phyloP scores from a whole-genome alignment of 306 rosid species.

The Glycine latifolia region DNA sequence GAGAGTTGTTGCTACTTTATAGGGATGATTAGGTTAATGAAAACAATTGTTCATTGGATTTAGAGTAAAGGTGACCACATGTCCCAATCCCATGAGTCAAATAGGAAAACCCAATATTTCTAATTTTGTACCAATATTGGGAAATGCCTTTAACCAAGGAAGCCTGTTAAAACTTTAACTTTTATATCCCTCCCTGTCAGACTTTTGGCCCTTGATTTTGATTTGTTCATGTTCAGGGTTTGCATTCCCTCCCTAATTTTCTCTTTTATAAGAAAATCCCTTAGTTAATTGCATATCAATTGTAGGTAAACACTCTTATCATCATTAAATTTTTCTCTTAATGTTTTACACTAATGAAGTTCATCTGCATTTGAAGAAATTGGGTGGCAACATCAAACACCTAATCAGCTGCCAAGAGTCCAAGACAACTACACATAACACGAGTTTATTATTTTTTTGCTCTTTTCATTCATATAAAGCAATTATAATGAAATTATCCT shows the following conservation, averaged over 20 bases:
- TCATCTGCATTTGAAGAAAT: slow-evolving; percentile 60
- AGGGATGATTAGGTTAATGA: slow-evolving; percentile 63
- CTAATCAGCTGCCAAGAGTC: slow-evolving; percentile 54
- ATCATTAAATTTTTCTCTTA: slow-evolving; percentile 29
- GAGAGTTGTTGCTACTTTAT: slow-evolving; percentile 57
- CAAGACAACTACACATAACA: slow-evolving; percentile 43
- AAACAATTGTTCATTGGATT: slow-evolving; percentile 60
- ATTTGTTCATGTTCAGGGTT: slow-evolving; percentile 22
- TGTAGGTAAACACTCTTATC: slow-evolving; percentile 50
- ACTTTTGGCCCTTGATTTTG: not conserved
- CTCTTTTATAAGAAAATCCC: slow-evolving; percentile 24
- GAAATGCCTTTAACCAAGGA: slow-evolving; percentile 10
- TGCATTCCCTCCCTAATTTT: slow-evolving; percentile 4
- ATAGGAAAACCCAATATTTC: slow-evolving; percentile 5
- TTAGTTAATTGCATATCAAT: slow-evolving; percentile 12
- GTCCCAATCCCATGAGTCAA: slow-evolving; percentile 45
- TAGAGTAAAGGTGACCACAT: slow-evolving; percentile 52
- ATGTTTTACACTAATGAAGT: slow-evolving; percentile 40
- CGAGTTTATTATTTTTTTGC: not conserved
- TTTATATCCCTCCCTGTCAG: slow-evolving; percentile 7
- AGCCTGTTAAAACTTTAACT: slow-evolving; percentile 19
- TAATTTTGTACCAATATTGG: not conserved
- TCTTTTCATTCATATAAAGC: too few relatives aligned
- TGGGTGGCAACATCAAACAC: slow-evolving; percentile 48
- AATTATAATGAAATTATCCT: slow-evolving; percentile 22